Evolutionary conservation across 495 filamentous ascomycete genomes (phyloP), one percentile per base, ranked within the genome.

Genomic region (Talaromyces thailandensis): DNA sequence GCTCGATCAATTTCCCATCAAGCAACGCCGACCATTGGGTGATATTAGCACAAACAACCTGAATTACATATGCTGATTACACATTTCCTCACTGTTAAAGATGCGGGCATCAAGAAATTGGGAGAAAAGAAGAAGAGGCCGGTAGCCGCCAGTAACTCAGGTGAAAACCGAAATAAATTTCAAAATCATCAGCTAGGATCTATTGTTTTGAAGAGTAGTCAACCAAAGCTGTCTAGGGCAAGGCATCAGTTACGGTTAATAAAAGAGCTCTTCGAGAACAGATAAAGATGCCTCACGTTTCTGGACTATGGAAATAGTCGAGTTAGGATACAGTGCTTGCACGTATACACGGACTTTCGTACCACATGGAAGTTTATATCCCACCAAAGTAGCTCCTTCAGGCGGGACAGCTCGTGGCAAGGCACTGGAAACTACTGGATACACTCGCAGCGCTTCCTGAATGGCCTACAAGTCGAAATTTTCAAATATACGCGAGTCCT

Each of bases 381-480:
- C 76, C 14, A 64, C 71, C 35, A 79, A 62, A 12, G 7, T 65
- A 1, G 60, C 61, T 21, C 68, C 69, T n/a, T 65, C 65, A 1
- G 60, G 50, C 0, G 76, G 74, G 1, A 76, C 72, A 8, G 67
- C 58, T 8, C 85, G 74, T 18, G 70, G 70, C 14, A 78, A 70
- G 2, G 69, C 81, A 18, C 71, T 72, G 1, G 79, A 75, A 0
- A 79, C 78, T 4, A 81, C 79, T 1, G 78, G 75, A 63, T 85
- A 76, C 12, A 87, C 66, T 1, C 84, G 73, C 40, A 88, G 68
- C 0, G 83, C 73, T 68, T 89, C 84, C 25, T 79, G 75, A 65
- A 84, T 83, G 26, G 80, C 72, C 31, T 73, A 71, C 60, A 81
- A 78, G n/a, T 86, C 64, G 60, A 79, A 73, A 12, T 11, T 35